Evolutionary conservation across 441 rosid genomes (phyloP).

Genomic region (Erodium trifolium): DNA sequence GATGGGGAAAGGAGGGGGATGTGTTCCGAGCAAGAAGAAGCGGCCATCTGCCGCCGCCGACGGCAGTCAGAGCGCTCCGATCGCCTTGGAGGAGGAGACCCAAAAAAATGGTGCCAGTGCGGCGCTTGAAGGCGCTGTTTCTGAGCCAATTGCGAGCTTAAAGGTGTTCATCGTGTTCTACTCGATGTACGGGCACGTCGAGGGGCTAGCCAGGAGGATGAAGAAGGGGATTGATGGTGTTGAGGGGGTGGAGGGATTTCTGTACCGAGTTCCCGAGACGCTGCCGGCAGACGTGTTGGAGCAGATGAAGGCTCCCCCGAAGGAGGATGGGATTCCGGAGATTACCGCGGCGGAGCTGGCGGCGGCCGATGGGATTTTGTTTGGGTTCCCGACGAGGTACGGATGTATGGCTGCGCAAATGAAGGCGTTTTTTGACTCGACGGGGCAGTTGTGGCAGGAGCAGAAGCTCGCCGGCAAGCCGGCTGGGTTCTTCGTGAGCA

Average conservation of each 20-base stretch:
- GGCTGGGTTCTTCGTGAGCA: constrained; percentile 89
- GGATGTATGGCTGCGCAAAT: constrained; percentile 98
- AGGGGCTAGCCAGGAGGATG: constrained; percentile 74
- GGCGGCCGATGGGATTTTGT: constrained; percentile 76
- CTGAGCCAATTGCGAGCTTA: constrained; percentile 18
- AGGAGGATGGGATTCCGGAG: constrained; percentile 58
- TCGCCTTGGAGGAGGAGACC: constrained; percentile 31
- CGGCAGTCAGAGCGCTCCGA: constrained; percentile 31
- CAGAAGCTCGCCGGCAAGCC: constrained; percentile 93
- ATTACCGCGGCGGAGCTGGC: constrained; percentile 55
- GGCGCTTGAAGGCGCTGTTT: constrained; percentile 8
- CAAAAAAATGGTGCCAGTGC: neutral
- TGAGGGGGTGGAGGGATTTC: constrained; percentile 71
- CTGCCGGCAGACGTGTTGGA: constrained; percentile 65
- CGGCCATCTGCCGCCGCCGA: constrained; percentile 32
- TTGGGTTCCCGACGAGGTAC: constrained; percentile 90
- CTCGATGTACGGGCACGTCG: constrained; percentile 96
- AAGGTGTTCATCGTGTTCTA: constrained; percentile 72
- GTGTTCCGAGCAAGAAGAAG: constrained; percentile 90
- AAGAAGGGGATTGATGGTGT: constrained; percentile 87
- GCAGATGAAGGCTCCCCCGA: constrained; percentile 79
- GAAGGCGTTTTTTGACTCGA: constrained; percentile 83
- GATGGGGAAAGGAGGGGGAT: constrained; percentile 97
- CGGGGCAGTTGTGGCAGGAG: constrained; percentile 80
- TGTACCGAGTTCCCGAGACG: constrained; percentile 68